Evolutionary conservation across 1,139 yeast genomes (phyloP), one percentile per base, ranked within the genome.

Genomic region (Candida sp.): DNA sequence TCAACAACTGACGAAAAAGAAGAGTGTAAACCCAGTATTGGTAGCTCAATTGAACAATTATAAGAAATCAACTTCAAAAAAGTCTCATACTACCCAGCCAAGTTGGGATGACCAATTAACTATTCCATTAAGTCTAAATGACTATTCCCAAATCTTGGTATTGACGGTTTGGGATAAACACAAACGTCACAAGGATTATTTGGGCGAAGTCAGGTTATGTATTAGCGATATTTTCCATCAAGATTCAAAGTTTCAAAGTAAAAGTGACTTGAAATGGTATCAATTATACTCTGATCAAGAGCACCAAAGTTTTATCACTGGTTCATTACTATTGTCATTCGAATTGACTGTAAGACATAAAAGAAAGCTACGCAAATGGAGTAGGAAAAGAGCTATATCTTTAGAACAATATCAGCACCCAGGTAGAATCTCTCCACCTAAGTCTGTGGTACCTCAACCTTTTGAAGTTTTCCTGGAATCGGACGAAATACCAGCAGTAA

Each of bases 121-220:
- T 1, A 44, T 77, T 1, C 73, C 72, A 1, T 57, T 76, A 46
- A 56, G 52, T 29, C 39, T 36, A 1, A 56, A 57, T 33, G 75
- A 66, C 45, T 52, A 48, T 43, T 57, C 67, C 4, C 64, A 70
- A 22, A 47, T 72, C 0, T 48, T 76, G 30, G 53, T 56, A 1
- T 49, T 76, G 22, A 59, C 71, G 2, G 68, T 77, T 0, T 74
- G 78, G 76, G 80, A 75, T 50, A 70, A 69, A 43, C 77, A 73
- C 48, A 61, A 65, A 43, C 55, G 75, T n/a, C 61, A 64, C 49
- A 68, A 66, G 52, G 72, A 68, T 43, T 82, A 81, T 54, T 58
- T 82, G 43, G 88, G 88, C 1, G 87, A 82, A 50, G 60, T 77
- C 22, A 58, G 82, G 33, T 49, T 82, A 12, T 64, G 68, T n/a